A percentile compares a stretch with the other conserved stretches of the same genome.
phyloP scores from a whole-genome alignment of 768 basidiomycete genomes.

The Boletus sp. region DNA sequence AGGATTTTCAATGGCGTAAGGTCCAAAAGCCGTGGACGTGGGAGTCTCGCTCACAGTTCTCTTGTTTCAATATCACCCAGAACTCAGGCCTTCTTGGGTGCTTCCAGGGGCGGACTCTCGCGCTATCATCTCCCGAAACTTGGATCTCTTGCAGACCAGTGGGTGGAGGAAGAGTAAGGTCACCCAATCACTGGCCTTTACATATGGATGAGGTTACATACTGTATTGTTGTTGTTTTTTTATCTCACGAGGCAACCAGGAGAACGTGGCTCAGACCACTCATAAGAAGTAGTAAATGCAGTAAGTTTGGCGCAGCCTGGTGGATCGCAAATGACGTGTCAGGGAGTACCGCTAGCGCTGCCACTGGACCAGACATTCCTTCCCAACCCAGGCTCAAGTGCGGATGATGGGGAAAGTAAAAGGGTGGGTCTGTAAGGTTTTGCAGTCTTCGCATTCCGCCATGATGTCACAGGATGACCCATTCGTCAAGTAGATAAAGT shows the following conservation, averaged over 20 bases:
- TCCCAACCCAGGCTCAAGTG: not conserved
- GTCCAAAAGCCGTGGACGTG: not conserved
- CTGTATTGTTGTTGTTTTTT: not conserved
- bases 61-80: constrained; percentile 8
- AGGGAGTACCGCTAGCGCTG: not conserved
- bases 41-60: constrained; percentile 6
- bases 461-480: not conserved
- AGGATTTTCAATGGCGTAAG: constrained; percentile 58
- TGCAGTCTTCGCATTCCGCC: not conserved
- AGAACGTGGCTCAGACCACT: not conserved
- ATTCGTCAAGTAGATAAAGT: not conserved
- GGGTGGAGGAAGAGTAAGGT: constrained; percentile 61
- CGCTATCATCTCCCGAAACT: constrained; percentile 62
- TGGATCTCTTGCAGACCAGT: constrained; percentile 64
- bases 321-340: not conserved
- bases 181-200: not conserved
- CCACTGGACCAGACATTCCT: not conserved
- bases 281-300: constrained; percentile 2
- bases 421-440: not conserved
- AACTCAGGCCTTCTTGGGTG: constrained; percentile 48
- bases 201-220: not conserved
- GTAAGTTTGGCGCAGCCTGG: not conserved
- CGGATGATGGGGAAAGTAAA: not conserved
- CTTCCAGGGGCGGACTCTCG: constrained; percentile 46
- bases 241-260: not conserved